A percentile compares a stretch with the other conserved stretches of the same genome.
Conservation (phyloP, 1,284 basidiomycete species). For the Apiotrichum veenhuisii region DNA sequence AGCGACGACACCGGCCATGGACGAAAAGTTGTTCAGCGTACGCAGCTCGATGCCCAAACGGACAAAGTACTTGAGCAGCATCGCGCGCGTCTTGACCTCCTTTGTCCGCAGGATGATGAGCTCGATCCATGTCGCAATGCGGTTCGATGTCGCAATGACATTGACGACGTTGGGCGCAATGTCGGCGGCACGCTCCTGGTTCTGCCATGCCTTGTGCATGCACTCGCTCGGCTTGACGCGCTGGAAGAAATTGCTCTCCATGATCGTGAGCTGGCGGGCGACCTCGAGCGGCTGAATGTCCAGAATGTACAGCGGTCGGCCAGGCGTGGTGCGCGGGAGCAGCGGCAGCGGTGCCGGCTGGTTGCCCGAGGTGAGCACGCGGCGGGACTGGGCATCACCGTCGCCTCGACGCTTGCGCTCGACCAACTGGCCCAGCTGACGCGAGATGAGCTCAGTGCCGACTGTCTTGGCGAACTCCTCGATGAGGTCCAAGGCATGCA, state of each 20-base stretch:
- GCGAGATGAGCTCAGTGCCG: conserved; percentile 61
- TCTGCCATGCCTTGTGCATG: conserved; percentile 56
- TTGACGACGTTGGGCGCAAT: conserved; percentile 57
- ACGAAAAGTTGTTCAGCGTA: conserved; percentile 89
- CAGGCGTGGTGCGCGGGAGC: conserved; percentile 9
- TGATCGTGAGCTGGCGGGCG: conserved; percentile 87
- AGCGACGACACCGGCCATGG: conserved; percentile 91
- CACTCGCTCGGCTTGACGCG: conserved; percentile 89
- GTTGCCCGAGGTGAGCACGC: conserved; percentile 1
- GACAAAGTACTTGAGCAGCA: conserved; percentile 83
- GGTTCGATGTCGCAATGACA: conserved; percentile 85
- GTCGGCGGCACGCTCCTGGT: conserved; percentile 17
- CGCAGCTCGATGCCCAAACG: conserved; percentile 82
- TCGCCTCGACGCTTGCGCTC: conserved; percentile 61
- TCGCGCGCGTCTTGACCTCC: conserved; percentile 77
- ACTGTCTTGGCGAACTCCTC: conserved; percentile 68
- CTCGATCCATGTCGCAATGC: conserved; percentile 79
- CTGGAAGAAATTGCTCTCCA: conserved; percentile 83
- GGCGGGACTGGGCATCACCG: conserved; percentile 40
- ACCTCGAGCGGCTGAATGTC: conserved; percentile 74
- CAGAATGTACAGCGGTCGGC: conserved; percentile 30
- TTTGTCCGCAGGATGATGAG: conserved; percentile 74
- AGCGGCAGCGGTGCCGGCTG: conserved; percentile 7
- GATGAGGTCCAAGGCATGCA: conserved; percentile 70
- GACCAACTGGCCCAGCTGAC: conserved; percentile 66